These are phyloP conservation scores for Striga hermonthica DNA, from an alignment of 305 asterid genomes.

Conservation along the genomic window DNA sequence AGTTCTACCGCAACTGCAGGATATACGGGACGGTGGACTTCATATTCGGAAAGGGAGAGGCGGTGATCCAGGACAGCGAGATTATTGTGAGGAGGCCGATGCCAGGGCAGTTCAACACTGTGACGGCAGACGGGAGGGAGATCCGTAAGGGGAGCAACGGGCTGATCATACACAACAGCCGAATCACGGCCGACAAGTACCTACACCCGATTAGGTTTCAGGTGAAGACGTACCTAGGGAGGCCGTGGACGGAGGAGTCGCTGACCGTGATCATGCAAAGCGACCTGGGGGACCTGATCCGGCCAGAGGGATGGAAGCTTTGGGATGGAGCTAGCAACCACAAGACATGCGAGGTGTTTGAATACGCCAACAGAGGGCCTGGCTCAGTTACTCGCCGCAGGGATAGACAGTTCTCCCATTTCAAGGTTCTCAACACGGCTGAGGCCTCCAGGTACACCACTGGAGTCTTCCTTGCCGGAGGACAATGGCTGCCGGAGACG, in stretches of 20 bases:
- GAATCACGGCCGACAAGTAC: conserved; percentile 46
- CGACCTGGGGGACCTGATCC: conserved; percentile 55
- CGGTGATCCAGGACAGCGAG: conserved; percentile 56
- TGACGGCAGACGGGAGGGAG: conserved; percentile 70
- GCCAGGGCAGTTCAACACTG: conserved; percentile 40
- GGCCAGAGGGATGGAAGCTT: conserved; percentile 48
- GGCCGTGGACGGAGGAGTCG: conserved; percentile 55
- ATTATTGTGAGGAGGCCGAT: conserved; percentile 52
- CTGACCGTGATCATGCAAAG: conserved; percentile 51
- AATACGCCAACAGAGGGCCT: conserved; percentile 57
- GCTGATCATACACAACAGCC: conserved; percentile 64
- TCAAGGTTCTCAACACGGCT: conserved; percentile 33
- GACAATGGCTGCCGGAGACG: conserved; percentile 46
- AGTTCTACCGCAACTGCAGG: conserved; percentile 65
- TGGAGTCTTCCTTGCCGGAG: conserved; percentile 38
- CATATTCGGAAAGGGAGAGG: conserved; percentile 70
- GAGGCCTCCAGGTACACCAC: conserved; percentile 46
- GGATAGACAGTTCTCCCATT: conserved; percentile 36
- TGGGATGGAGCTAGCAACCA: conserved; percentile 44
- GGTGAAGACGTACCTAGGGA: conserved; percentile 40
- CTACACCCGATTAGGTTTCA: conserved; percentile 36
- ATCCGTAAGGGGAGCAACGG: conserved; percentile 37
- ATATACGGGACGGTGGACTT: conserved; percentile 73
- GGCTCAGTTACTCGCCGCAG: conserved; percentile 40
- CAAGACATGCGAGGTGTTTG: conserved; percentile 38